These are phyloP conservation scores for Delphinella strobiligena DNA, from an alignment of 2,329 filamentous ascomycete species.

Conservation along the genomic window DNA sequence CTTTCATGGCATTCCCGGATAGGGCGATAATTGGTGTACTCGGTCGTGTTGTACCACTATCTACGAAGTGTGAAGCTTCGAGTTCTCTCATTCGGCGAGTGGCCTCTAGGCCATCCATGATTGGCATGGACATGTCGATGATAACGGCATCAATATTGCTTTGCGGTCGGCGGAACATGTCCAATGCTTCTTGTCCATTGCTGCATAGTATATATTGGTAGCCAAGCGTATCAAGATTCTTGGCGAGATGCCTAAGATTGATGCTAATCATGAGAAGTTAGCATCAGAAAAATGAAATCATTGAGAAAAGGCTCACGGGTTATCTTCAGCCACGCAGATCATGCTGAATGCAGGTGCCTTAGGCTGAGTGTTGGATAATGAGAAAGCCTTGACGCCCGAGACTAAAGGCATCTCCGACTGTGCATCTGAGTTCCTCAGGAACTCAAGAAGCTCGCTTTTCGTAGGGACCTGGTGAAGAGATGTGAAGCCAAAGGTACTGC, in stretches of 20 bases:
- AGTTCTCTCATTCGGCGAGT: conserved; percentile 6
- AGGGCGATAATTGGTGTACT: conserved; percentile 8
- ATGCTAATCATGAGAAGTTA: conserved; percentile 1
- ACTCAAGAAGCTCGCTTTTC: conserved; percentile 1
- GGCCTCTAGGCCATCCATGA: conserved; percentile 8
- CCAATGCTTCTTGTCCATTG: conserved; percentile 9
- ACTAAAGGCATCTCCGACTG: neutral
- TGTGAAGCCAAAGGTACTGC: conserved; percentile 8
- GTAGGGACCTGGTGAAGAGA: conserved; percentile 5
- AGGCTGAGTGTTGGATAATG: neutral
- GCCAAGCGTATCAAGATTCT: conserved; percentile 4
- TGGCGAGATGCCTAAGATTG: conserved; percentile 7
- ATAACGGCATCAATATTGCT: conserved; percentile 5
- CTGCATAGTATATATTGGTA: conserved; percentile 6
- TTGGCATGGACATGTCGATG: conserved; percentile 9
- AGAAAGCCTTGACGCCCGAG: conserved; percentile 2
- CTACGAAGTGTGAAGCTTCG: neutral
- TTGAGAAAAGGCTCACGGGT: conserved; percentile 5
- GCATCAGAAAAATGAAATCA: neutral
- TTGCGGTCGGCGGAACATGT: conserved; percentile 1
- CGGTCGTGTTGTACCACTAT: neutral
- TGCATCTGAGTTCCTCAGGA: neutral
- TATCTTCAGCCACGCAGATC: conserved; percentile 8
- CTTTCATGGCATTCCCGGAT: conserved; percentile 8
- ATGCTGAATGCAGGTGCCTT: conserved; percentile 1